These are phyloP conservation scores for Malassezia restricta DNA, from an alignment of 1,284 basidiomycete species.

Conservation along the genomic window DNA sequence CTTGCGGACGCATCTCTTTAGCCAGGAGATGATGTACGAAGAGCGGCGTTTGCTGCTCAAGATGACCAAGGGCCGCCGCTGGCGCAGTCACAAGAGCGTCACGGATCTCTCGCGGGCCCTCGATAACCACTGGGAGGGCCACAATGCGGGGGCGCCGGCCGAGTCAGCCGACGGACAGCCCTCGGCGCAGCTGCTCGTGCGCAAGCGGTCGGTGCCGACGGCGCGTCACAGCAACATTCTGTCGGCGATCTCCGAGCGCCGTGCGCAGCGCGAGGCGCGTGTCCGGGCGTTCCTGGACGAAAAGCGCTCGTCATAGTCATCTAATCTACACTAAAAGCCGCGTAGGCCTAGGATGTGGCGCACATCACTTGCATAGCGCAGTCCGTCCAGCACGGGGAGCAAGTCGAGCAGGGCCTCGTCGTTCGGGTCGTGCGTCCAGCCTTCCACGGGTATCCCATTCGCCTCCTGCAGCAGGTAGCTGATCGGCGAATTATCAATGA, in stretches of 20 bases:
- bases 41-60: constrained; percentile 25
- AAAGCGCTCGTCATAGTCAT: constrained; percentile 10
- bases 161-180: background rate
- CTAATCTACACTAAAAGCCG: constrained; percentile 28
- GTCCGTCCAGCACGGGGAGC: constrained; percentile 81
- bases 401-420: constrained; percentile 93
- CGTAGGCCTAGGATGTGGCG: constrained; percentile 74
- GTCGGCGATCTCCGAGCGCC: constrained; percentile 20
- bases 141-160: constrained; percentile 10
- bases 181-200: constrained; percentile 13
- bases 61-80: constrained; percentile 32
- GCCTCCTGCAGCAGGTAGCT: constrained; percentile 87
- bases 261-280: constrained; percentile 24
- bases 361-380: constrained; percentile 91
- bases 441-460: constrained; percentile 96
- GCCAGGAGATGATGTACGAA: constrained; percentile 30
- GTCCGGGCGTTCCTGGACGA: constrained; percentile 20
- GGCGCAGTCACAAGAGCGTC: constrained; percentile 24
- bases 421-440: constrained; percentile 92
- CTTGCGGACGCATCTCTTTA: constrained; percentile 22
- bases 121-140: constrained; percentile 6
- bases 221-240: constrained; percentile 34
- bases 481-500: constrained; percentile 90
- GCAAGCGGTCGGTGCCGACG: constrained; percentile 20
- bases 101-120: constrained; percentile 4